phyloP scores from a whole-genome alignment of 2,329 filamentous ascomycete genomes.

The Fusarium cicatricum region DNA sequence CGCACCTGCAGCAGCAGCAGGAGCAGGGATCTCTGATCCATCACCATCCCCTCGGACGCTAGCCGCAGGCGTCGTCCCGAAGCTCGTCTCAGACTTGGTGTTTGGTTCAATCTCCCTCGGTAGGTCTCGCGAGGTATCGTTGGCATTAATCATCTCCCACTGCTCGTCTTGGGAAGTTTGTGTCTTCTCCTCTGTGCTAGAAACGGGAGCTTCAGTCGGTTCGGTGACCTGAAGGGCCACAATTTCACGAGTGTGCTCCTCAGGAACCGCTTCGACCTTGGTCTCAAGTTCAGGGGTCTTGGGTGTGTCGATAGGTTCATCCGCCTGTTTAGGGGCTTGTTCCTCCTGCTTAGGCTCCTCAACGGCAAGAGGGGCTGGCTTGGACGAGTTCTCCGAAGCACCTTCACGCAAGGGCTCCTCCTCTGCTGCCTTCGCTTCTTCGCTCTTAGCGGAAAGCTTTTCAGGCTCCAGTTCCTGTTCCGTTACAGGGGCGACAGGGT shows the following conservation, averaged over 20 bases:
- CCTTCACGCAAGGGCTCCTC: slow-evolving; percentile 4
- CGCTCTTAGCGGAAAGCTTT: slow-evolving; percentile 1
- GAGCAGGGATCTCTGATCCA: slow-evolving; percentile 1
- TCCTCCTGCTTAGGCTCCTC: slow-evolving; percentile 1
- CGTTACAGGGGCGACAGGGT: neutral
- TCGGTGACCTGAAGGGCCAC: neutral
- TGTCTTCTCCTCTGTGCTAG: neutral
- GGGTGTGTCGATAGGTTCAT: neutral
- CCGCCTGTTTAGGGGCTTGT: neutral
- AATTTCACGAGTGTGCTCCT: neutral
- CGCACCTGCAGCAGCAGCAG: neutral
- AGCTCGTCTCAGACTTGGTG: slow-evolving; percentile 33
- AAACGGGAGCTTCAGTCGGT: neutral
- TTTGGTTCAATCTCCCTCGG: slow-evolving; percentile 20
- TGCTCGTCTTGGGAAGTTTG: slow-evolving; percentile 20
- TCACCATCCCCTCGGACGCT: slow-evolving; percentile 20
- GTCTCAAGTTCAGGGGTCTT: neutral
- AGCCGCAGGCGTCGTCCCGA: slow-evolving; percentile 20
- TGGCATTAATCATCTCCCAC: slow-evolving; percentile 24
- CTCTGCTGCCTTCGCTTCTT: neutral
- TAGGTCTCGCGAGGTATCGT: slow-evolving; percentile 7
- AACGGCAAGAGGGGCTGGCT: neutral
- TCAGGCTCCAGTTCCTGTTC: slow-evolving; percentile 8
- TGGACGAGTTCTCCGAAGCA: neutral
- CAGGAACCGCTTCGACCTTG: neutral